Conservation (phyloP, 305 asterid genomes). For the Rubia tinctorum region DNA sequence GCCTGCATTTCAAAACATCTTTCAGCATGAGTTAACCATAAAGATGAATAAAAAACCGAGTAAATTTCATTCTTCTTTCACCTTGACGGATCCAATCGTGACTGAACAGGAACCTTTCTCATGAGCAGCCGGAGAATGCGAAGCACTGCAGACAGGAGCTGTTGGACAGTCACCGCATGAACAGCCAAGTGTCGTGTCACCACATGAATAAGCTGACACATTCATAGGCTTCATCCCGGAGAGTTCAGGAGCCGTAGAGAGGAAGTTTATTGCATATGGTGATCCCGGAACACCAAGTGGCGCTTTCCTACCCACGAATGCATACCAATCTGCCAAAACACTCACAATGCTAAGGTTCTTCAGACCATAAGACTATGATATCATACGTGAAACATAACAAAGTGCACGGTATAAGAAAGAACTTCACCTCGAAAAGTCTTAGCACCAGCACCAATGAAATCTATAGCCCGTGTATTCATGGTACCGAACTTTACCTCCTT, state of each 20-base stretch:
- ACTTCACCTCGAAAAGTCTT: slow-evolving; percentile 67
- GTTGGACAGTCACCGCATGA: slow-evolving; percentile 99
- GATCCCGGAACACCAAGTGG: slow-evolving; percentile 82
- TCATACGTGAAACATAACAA: not conserved
- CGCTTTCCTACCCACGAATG: slow-evolving; percentile 79
- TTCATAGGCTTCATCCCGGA: slow-evolving; percentile 93
- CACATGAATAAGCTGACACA: slow-evolving; percentile 76
- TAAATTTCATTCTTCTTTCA: slow-evolving; percentile 32
- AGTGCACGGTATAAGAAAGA: not conserved
- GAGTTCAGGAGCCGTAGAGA: slow-evolving; percentile 60
- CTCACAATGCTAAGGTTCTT: slow-evolving; percentile 1
- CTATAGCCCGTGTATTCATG: slow-evolving; percentile 97
- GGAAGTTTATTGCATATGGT: slow-evolving; percentile 81
- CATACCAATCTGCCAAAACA: slow-evolving; percentile 79
- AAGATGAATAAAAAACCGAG: slow-evolving; percentile 11
- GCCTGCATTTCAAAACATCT: slow-evolving; percentile 56
- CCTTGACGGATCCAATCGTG: slow-evolving; percentile 82
- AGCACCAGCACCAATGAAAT: slow-evolving; percentile 97
- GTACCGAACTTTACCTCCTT: slow-evolving; percentile 97
- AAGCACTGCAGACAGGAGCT: slow-evolving; percentile 66
- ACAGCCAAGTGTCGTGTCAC: slow-evolving; percentile 94
- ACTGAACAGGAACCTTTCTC: slow-evolving; percentile 76
- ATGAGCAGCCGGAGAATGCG: slow-evolving; percentile 61
- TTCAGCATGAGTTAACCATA: not conserved
- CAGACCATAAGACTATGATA: slow-evolving; percentile 2